Base-by-base conservation (phyloP, 495 filamentous ascomycete genomes). In the Aspergillus sparsus region DNA sequence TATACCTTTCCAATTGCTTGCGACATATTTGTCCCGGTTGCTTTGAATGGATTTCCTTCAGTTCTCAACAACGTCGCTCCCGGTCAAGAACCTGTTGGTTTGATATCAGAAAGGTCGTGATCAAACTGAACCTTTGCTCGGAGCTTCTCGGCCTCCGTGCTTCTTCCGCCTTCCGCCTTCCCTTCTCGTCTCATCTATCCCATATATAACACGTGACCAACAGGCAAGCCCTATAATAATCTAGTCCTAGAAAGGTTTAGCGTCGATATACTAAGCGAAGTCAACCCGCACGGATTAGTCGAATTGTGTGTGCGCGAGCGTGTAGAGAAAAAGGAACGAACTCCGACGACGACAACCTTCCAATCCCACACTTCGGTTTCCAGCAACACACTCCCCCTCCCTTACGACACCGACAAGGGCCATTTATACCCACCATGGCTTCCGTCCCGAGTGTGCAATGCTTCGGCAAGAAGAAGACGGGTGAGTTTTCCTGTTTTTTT, bases 401-500 rank as follows among this genome's bases (percentile, higher is more conserved):
- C 62, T 71, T 27, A 27, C 75, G 72, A 76, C 75, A 74, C 69
- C 71, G 71, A 74, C 71, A 73, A 76, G 69, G 71, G 76, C 73
- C 73, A 76, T 75, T 68, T 62, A 63, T 68, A 27, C 21, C 64
- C 75, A 88, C 67, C 80, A 94, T 92, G 89, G 84, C 88, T 75
- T 82, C 89, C 68, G 78, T 82, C 61, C 90, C 91, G 81, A 90
- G 86, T 80, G 90, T 94, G 66, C 90, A 93, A 85, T 94, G 89
- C 87, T 93, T 93, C 87, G 90, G 90, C 85, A 93, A 91, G 82
- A 91, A 91, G 85, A 90, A 90, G 85, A 90, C 88, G 70, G 87
- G 86, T 85, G 81, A 73, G 73, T 68, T 56, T 55, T 32, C 42
- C 47, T n/a, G 21, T 44, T 57, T 60, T 42, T 13, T 33, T 8